Percentiles rank a stretch among this genome's conserved stretches.
phyloP scores from a whole-genome alignment of 1,139 yeast genomes.

The Pichia sp. region DNA sequence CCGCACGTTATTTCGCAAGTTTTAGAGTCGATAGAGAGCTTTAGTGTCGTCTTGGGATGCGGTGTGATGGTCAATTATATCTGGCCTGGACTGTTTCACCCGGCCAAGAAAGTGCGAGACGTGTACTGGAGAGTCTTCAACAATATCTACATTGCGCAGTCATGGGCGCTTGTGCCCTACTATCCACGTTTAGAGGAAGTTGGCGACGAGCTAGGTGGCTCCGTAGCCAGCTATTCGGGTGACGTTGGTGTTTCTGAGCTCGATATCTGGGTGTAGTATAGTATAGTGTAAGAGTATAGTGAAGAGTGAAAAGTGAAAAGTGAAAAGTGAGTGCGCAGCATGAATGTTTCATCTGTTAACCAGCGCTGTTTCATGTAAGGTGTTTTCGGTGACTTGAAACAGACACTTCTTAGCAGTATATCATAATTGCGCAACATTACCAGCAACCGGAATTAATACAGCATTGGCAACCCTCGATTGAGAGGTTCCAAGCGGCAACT shows the following conservation, averaged over 20 bases:
- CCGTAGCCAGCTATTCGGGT: slow-evolving; percentile 4
- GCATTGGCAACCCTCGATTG: no score
- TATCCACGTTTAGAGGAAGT: slow-evolving; percentile 53
- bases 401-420: no score
- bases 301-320: no score
- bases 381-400: no score
- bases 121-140: slow-evolving; percentile 88
- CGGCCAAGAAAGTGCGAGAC: slow-evolving; percentile 78
- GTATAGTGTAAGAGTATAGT: no score
- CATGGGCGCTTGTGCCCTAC: slow-evolving; percentile 75
- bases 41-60: slow-evolving; percentile 67
- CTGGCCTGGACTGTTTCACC: slow-evolving; percentile 89
- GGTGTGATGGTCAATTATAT: slow-evolving; percentile 71
- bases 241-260: slow-evolving; percentile 24
- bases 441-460: no score
- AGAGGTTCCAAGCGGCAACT: no score
- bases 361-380: no score
- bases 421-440: no score
- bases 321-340: no score
- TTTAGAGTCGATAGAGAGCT: slow-evolving; percentile 71
- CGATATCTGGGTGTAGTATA: slow-evolving; percentile 24
- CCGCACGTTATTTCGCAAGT: slow-evolving; percentile 89
- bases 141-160: slow-evolving; percentile 62
- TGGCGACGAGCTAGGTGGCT: slow-evolving; percentile 15
- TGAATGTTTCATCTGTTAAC: no score